Evolutionary conservation across 495 filamentous ascomycete species (phyloP).

Genomic region (Parachaetomium inaequale): DNA sequence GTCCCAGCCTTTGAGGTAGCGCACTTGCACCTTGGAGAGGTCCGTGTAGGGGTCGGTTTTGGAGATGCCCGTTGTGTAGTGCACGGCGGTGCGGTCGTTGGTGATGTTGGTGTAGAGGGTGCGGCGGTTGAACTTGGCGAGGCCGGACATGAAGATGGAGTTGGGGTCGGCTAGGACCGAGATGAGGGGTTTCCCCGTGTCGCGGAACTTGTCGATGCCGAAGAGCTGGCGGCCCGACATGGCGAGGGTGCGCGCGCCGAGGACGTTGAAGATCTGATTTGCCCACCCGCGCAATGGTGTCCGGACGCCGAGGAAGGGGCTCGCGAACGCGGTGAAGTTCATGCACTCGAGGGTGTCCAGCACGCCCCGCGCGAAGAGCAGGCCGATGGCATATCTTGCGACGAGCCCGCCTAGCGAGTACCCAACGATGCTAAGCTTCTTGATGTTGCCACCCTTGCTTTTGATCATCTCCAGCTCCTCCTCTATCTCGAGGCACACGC

Average conservation of each 20-base stretch:
- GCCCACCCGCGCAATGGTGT: constrained; percentile 65
- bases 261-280: constrained; percentile 70
- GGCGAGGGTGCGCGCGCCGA: constrained; percentile 74
- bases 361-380: constrained; percentile 74
- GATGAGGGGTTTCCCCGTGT: constrained; percentile 74
- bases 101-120: constrained; percentile 78
- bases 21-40: constrained; percentile 59
- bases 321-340: constrained; percentile 92
- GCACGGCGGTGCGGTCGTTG: constrained; percentile 76
- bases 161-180: constrained; percentile 76
- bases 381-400: constrained; percentile 79
- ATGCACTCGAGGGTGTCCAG: constrained; percentile 76
- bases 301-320: constrained; percentile 83
- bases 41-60: constrained; percentile 71
- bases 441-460: constrained; percentile 63
- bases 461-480: constrained; percentile 66
- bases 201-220: constrained; percentile 76
- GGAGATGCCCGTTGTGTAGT: constrained; percentile 76
- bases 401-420: constrained; percentile 90
- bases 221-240: constrained; percentile 85
- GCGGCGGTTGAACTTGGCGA: constrained; percentile 68
- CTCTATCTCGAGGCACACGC: constrained; percentile 84
- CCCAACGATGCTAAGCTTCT: constrained; percentile 78
- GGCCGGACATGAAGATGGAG: constrained; percentile 79
- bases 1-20: constrained; percentile 70